Conservation (phyloP, 768 basidiomycete species). For the Kwoniella shandongensis region DNA sequence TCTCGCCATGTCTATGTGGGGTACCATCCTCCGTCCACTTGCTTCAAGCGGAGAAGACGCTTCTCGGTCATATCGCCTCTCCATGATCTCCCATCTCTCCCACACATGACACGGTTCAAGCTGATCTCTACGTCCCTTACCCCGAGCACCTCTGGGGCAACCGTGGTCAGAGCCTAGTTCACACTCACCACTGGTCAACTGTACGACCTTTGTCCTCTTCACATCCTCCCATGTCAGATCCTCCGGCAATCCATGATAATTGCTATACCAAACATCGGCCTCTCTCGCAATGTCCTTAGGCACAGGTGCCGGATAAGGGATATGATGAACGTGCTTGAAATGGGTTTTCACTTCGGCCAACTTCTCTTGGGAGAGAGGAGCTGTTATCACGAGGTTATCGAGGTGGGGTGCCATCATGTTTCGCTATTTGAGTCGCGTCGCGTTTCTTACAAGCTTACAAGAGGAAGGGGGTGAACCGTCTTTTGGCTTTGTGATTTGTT, state of each 20-base stretch:
- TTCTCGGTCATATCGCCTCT: too few species aligned
- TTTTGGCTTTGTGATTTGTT: too few species aligned
- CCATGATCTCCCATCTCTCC: too few species aligned
- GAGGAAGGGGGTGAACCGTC: too few species aligned
- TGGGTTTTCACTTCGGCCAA: conserved; percentile 21
- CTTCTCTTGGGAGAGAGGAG: conserved; percentile 13
- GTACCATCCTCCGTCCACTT: too few species aligned
- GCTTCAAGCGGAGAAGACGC: too few species aligned
- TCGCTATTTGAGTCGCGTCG: too few species aligned
- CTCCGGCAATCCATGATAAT: conserved; percentile 28
- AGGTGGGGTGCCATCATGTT: conserved; percentile 18
- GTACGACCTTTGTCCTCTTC: conserved; percentile 34
- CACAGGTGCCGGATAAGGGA: conserved; percentile 19
- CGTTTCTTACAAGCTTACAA: too few species aligned
- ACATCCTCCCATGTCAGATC: conserved; percentile 25
- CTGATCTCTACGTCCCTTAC: too few species aligned
- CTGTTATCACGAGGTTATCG: conserved; percentile 14
- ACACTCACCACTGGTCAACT: conserved; percentile 38
- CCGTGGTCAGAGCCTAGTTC: background rate
- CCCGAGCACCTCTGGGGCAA: too few species aligned
- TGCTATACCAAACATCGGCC: conserved; percentile 37
- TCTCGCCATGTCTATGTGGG: too few species aligned
- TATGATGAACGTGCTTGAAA: conserved; percentile 42
- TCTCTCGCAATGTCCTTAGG: conserved; percentile 23
- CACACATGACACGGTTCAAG: too few species aligned